phyloP scores from a whole-genome alignment of 805 yeast genomes.

The Candida taoyuanica region DNA sequence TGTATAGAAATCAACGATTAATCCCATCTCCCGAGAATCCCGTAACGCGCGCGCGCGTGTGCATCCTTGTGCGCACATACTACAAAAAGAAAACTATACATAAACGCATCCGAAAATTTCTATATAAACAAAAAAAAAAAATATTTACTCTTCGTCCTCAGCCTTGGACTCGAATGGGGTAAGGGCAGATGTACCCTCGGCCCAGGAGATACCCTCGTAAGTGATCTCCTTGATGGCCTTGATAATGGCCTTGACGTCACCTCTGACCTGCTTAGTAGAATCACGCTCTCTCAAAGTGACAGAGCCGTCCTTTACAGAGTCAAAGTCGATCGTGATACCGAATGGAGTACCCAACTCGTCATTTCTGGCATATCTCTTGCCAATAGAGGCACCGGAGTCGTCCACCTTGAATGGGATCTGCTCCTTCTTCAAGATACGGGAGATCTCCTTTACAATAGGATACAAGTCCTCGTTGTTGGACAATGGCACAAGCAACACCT shows the following conservation, averaged over 20 bases:
- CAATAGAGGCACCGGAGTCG: conserved; percentile 95
- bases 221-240: conserved; percentile 73
- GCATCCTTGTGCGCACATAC: too few relatives aligned
- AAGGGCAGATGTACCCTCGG: conserved; percentile 72
- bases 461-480: conserved; percentile 76
- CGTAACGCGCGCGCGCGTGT: too few relatives aligned
- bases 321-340: conserved; percentile 96
- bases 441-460: conserved; percentile 68
- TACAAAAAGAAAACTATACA: too few relatives aligned
- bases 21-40: too few relatives aligned
- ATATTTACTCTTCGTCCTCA: conserved; percentile 32
- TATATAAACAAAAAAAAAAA: neutral
- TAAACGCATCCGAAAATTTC: neutral
- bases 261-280: conserved; percentile 94
- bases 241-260: conserved; percentile 67
- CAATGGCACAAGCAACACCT: conserved; percentile 91
- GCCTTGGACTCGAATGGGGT: conserved; percentile 69
- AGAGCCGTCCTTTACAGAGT: conserved; percentile 79
- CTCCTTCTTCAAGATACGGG: conserved; percentile 64
- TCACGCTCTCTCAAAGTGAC: conserved; percentile 97
- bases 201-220: conserved; percentile 75
- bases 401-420: conserved; percentile 95
- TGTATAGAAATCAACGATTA: too few relatives aligned
- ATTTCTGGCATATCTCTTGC: conserved; percentile 96
- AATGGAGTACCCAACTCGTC: conserved; percentile 99